Evolutionary conservation across 345 rosid genomes (phyloP).

Genomic region (Camelina sativa): DNA sequence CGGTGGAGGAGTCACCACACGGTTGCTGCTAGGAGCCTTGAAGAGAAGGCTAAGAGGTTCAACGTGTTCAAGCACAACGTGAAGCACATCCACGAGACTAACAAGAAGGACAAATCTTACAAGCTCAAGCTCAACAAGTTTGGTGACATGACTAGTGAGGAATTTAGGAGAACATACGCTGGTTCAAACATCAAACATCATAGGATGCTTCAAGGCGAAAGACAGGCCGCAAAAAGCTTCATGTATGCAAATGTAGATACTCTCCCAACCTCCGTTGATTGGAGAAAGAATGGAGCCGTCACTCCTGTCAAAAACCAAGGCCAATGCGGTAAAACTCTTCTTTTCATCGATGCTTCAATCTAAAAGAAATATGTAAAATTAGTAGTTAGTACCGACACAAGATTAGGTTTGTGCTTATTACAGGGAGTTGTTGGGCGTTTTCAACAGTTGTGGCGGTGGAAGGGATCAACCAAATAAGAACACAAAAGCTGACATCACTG

Average conservation of each 20-base stretch:
- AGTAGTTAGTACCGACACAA: neutral
- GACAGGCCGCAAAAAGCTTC: slow-evolving; percentile 50
- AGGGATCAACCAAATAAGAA: slow-evolving; percentile 78
- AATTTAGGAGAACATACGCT: slow-evolving; percentile 62
- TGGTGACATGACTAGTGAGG: slow-evolving; percentile 84
- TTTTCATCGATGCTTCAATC: neutral
- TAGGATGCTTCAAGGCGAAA: slow-evolving; percentile 61
- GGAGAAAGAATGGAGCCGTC: slow-evolving; percentile 86
- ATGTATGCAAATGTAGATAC: slow-evolving; percentile 55
- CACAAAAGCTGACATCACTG: slow-evolving; percentile 54
- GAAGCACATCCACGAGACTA: slow-evolving; percentile 68
- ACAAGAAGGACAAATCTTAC: slow-evolving; percentile 72
- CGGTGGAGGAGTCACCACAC: slow-evolving; percentile 91
- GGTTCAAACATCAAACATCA: slow-evolving; percentile 80
- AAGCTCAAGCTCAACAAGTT: slow-evolving; percentile 87
- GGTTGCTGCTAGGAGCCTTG: slow-evolving; percentile 61
- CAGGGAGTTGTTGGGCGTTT: slow-evolving; percentile 97
- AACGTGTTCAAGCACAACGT: slow-evolving; percentile 83
- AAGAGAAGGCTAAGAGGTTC: slow-evolving; percentile 69
- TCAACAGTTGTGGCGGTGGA: slow-evolving; percentile 83
- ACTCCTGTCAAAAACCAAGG: slow-evolving; percentile 81
- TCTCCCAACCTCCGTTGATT: slow-evolving; percentile 63
- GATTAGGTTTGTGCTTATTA: slow-evolving; percentile 11
- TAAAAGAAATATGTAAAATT: neutral
- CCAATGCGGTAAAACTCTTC: slow-evolving; percentile 63